phyloP scores from a whole-genome alignment of 2,329 filamentous ascomycete species.

The Penicillium verrucosum region DNA sequence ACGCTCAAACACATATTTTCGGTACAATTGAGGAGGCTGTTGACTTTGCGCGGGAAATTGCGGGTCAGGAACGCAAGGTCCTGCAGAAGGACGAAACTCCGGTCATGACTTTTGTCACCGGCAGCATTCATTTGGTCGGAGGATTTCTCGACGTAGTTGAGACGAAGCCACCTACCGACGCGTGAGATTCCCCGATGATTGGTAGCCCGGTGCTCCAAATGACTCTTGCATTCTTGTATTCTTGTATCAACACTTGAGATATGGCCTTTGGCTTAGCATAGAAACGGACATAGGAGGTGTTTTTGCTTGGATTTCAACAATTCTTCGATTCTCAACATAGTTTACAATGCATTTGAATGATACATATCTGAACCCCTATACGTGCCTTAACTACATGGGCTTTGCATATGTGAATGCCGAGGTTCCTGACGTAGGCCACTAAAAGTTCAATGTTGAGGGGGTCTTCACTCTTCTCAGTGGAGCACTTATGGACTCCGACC shows the following conservation, averaged over 20 bases:
- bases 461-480: not conserved
- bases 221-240: conserved; percentile 20
- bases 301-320: conserved; percentile 29
- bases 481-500: not conserved
- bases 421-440: not conserved
- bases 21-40: conserved; percentile 70
- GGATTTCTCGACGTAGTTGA: conserved; percentile 72
- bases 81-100: conserved; percentile 38
- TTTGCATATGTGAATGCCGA: not conserved
- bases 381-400: not conserved
- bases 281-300: conserved; percentile 19
- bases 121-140: conserved; percentile 80
- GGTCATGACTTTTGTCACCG: conserved; percentile 70
- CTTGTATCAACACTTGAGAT: conserved; percentile 25
- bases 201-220: conserved; percentile 13
- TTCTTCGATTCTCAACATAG: conserved; percentile 14
- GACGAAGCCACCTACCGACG: conserved; percentile 31
- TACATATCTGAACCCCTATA: not conserved
- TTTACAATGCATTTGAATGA: not conserved
- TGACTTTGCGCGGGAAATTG: conserved; percentile 50
- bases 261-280: conserved; percentile 9
- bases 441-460: not conserved
- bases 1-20: conserved; percentile 55
- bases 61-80: conserved; percentile 33
- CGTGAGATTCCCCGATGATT: conserved; percentile 4